Conservation (phyloP, 345 rosid genomes). For the Atalantia buxifolia region DNA sequence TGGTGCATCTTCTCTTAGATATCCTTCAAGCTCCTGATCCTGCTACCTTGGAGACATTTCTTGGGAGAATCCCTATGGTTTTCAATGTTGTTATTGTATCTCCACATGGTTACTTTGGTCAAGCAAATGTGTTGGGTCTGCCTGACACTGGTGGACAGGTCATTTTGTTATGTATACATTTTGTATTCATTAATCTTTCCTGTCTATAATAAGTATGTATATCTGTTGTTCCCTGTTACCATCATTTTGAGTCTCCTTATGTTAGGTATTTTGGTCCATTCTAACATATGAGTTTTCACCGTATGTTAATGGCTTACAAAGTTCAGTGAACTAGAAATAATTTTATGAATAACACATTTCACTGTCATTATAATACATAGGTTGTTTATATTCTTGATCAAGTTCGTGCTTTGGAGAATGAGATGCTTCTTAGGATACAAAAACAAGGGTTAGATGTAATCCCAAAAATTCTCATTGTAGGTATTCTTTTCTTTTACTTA, state of each 20-base stretch:
- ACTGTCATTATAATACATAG: slow-evolving; percentile 14
- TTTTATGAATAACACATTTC: background rate
- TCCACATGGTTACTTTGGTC: slow-evolving; percentile 65
- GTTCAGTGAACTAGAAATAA: background rate
- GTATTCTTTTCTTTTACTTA: slow-evolving; percentile 8
- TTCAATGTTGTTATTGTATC: slow-evolving; percentile 60
- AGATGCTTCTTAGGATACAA: slow-evolving; percentile 54
- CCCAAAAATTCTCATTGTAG: slow-evolving; percentile 50
- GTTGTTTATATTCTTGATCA: slow-evolving; percentile 64
- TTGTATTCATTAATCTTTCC: background rate
- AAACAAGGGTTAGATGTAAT: slow-evolving; percentile 46
- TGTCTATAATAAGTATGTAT: background rate
- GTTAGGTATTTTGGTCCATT: background rate
- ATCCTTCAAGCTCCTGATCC: slow-evolving; percentile 71
- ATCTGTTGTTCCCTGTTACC: background rate
- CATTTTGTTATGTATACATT: background rate
- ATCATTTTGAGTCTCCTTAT: background rate
- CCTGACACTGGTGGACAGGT: slow-evolving; percentile 73
- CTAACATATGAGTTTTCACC: background rate
- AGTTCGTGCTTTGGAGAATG: slow-evolving; percentile 62
- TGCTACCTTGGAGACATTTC: slow-evolving; percentile 53
- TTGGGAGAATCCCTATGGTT: slow-evolving; percentile 64
- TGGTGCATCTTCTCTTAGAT: slow-evolving; percentile 57
- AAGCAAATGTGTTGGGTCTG: slow-evolving; percentile 62
- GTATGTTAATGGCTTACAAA: background rate